Conservation (phyloP, 768 basidiomycete genomes). For the Daedaleopsis sinensis region DNA sequence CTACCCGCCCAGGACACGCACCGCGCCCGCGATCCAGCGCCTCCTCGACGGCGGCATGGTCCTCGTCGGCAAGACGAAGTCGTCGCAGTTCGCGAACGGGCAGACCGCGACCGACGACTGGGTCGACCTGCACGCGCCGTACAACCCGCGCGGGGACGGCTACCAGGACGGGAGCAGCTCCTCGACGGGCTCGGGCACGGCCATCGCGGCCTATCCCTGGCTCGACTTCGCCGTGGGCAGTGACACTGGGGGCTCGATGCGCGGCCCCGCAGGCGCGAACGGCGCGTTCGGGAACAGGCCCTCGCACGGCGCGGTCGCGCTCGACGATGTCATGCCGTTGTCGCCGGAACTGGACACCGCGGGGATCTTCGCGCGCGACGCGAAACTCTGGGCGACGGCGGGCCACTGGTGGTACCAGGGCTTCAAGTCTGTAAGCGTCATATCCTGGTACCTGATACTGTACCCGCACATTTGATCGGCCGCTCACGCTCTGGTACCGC, state of each 20-base stretch:
- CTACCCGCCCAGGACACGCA: conserved; percentile 37
- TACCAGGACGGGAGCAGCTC: conserved; percentile 35
- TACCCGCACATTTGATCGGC: neutral
- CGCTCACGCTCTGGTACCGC: neutral
- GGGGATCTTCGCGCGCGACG: conserved; percentile 33
- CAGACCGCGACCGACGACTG: conserved; percentile 37
- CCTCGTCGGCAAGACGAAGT: conserved; percentile 57
- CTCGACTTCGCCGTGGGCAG: conserved; percentile 34
- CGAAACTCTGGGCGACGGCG: conserved; percentile 27
- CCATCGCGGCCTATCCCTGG: conserved; percentile 31
- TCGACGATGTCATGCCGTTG: conserved; percentile 35
- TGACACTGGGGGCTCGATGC: conserved; percentile 37
- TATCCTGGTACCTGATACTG: neutral
- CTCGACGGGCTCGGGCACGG: conserved; percentile 32
- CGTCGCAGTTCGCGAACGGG: conserved; percentile 55
- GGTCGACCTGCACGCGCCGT: conserved; percentile 36
- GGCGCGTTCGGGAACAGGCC: conserved; percentile 34
- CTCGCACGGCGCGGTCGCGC: conserved; percentile 30
- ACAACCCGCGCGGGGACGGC: conserved; percentile 36
- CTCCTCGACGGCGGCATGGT: conserved; percentile 52
- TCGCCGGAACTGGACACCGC: conserved; percentile 31
- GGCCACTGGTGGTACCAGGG: conserved; percentile 35
- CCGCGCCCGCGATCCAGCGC: conserved; percentile 46
- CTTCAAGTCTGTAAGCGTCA: conserved; percentile 25
- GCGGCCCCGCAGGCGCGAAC: conserved; percentile 33